Percentiles rank a stretch among this genome's conserved stretches.
phyloP scores from a whole-genome alignment of 1,139 yeast genomes.

The Suhomyces chickasaworum region DNA sequence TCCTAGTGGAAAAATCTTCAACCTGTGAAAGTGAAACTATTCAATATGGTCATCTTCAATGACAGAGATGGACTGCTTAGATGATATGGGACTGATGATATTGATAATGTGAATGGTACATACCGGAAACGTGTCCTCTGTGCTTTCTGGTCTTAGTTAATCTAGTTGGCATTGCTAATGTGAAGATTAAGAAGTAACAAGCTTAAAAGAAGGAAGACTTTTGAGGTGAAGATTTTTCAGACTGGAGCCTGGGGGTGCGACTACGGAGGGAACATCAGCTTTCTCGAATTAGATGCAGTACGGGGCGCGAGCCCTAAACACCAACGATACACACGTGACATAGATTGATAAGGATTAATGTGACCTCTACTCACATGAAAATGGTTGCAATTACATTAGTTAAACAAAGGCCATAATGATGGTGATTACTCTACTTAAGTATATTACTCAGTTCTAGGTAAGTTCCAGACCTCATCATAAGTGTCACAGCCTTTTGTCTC shows the following conservation, averaged over 20 bases:
- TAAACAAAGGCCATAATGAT: not conserved
- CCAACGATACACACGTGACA: not conserved
- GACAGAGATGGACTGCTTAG: not conserved
- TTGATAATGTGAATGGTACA: conserved; percentile 36
- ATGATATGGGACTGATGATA: not conserved
- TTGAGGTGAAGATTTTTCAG: conserved; percentile 22
- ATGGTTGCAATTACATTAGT: not conserved
- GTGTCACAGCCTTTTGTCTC: conserved; percentile 73
- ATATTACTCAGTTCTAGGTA: conserved; percentile 11
- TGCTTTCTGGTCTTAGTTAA: conserved; percentile 99
- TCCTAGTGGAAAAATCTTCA: not conserved
- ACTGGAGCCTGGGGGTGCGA: conserved; percentile 7
- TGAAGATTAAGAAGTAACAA: conserved; percentile 22
- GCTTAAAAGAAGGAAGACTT: conserved; percentile 17
- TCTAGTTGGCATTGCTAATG: conserved; percentile 94
- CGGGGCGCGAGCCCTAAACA: conserved; percentile 8
- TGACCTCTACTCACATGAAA: not conserved
- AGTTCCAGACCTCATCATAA: conserved; percentile 64
- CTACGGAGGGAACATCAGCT: not conserved
- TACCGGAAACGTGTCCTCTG: conserved; percentile 99
- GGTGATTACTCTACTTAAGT: not conserved
- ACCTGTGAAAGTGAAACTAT: not conserved
- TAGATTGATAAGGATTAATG: too few relatives aligned
- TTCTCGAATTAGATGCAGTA: not conserved
- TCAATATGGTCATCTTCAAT: conserved; percentile 8